Percentiles rank a stretch among this genome's conserved stretches.
Conservation (phyloP, 192 early-diverging fungal species). For the Jimgerdemannia flammicorona region DNA sequence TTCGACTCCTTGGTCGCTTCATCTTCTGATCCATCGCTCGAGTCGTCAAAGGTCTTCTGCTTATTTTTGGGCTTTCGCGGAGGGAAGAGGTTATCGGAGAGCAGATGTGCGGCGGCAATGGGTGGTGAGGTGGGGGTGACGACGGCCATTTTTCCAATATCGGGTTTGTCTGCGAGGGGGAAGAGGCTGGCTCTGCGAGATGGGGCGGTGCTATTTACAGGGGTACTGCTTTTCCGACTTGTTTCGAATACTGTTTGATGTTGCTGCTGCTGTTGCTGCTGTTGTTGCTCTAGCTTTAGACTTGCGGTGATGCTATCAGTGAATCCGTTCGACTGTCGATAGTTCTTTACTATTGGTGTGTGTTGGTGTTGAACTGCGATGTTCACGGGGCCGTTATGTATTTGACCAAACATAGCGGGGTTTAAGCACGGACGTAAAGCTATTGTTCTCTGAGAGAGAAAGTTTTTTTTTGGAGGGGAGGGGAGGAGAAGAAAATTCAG, state of each 20-base stretch:
- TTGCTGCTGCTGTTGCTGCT: slow-evolving; percentile 1
- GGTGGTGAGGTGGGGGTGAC: slow-evolving; percentile 5
- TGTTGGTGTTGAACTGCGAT: no score
- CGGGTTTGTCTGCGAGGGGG: background rate
- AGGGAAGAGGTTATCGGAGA: slow-evolving; percentile 32
- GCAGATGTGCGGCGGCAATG: slow-evolving; percentile 23
- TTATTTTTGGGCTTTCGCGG: slow-evolving; percentile 23
- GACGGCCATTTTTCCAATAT: background rate
- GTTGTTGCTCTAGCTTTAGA: background rate
- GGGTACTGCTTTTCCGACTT: background rate
- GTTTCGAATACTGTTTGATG: background rate
- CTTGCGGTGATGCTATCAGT: no score
- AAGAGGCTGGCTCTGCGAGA: background rate
- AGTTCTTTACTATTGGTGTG: background rate
- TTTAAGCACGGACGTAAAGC: background rate
- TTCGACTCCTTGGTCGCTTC: slow-evolving; percentile 34
- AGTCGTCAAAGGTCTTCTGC: slow-evolving; percentile 7
- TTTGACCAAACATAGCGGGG: background rate
- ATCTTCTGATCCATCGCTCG: slow-evolving; percentile 23
- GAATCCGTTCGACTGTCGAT: background rate
- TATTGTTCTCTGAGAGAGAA: background rate
- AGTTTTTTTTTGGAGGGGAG: background rate
- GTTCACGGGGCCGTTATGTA: no score
- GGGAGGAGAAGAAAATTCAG: background rate
- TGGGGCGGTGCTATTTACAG: background rate